Evolutionary conservation across 352 stramenopile genomes (phyloP).

Genomic region (Globisporangium barbulae): DNA sequence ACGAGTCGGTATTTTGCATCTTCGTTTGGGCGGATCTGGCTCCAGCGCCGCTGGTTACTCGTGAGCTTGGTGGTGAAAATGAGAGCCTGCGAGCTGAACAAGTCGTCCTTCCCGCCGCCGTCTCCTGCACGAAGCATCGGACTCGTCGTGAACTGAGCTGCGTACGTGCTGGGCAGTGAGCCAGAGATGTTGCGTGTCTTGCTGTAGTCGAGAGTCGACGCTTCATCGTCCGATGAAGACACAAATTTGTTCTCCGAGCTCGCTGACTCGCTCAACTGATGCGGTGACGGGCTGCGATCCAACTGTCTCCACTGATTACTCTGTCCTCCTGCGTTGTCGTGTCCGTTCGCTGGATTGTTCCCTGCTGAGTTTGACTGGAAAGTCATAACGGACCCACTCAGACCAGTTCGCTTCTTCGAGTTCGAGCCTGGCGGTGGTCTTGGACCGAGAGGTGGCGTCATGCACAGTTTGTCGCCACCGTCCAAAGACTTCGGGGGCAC

Average conservation of each 20-base stretch:
- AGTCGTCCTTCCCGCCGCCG: conserved; percentile 47
- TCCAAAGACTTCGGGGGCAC: conserved; percentile 36
- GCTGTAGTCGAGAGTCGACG: conserved; percentile 18
- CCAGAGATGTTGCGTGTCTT: conserved; percentile 37
- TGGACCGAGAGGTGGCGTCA: conserved; percentile 48
- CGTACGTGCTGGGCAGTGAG: conserved; percentile 64
- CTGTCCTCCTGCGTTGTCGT: conserved; percentile 30
- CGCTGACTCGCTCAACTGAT: conserved; percentile 33
- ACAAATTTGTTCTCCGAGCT: conserved; percentile 34
- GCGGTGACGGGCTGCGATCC: conserved; percentile 39
- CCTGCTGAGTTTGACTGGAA: conserved; percentile 36
- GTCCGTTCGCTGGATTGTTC: conserved; percentile 8
- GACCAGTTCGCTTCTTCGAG: conserved; percentile 36
- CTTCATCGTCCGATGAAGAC: conserved; percentile 31
- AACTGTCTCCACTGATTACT: conserved; percentile 38
- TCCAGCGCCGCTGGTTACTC: conserved; percentile 96
- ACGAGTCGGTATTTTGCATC: conserved; percentile 54
- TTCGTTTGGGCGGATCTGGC: conserved; percentile 86
- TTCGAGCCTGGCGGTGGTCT: conserved; percentile 33
- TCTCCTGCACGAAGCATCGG: conserved; percentile 52
- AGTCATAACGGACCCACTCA: conserved; percentile 24
- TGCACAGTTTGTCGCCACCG: conserved; percentile 35
- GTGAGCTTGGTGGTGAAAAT: conserved; percentile 82
- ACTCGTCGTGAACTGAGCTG: conserved; percentile 44
- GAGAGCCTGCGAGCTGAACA: conserved; percentile 74